Evolutionary conservation across 345 rosid genomes (phyloP).

Genomic region (Salix purpurea): DNA sequence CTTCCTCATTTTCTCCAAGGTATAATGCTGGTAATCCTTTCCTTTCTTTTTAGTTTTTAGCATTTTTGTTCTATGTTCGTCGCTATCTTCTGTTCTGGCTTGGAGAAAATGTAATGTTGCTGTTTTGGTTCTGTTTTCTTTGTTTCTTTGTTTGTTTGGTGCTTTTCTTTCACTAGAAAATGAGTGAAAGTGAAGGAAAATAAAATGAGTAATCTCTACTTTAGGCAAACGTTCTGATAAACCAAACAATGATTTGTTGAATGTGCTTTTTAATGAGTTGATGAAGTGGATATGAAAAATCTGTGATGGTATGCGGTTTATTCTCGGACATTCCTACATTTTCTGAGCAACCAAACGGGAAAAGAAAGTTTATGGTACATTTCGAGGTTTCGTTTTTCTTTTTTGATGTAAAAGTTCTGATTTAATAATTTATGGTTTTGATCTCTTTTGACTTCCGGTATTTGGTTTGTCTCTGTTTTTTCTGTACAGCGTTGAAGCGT

Average conservation of each 20-base stretch:
- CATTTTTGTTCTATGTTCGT: background rate
- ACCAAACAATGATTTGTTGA: background rate
- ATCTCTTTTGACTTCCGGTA: background rate
- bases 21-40: background rate
- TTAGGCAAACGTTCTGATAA: background rate
- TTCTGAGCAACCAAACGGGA: conserved; percentile 19
- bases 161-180: conserved; percentile 19
- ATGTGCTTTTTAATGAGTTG: conserved; percentile 18
- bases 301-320: background rate
- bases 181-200: background rate
- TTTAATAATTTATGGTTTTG: background rate
- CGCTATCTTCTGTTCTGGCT: background rate
- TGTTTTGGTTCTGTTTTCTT: background rate
- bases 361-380: background rate
- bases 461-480: background rate
- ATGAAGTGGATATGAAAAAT: background rate
- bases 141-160: conserved; percentile 12
- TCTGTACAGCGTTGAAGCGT: conserved; percentile 15
- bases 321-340: conserved; percentile 16
- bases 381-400: background rate
- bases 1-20: conserved; percentile 3
- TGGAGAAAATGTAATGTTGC: background rate
- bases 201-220: background rate
- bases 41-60: background rate
- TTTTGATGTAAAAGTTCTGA: too few relatives aligned